phyloP scores from a whole-genome alignment of 192 early-diverging fungal species.

The Mortierella antarctica region DNA sequence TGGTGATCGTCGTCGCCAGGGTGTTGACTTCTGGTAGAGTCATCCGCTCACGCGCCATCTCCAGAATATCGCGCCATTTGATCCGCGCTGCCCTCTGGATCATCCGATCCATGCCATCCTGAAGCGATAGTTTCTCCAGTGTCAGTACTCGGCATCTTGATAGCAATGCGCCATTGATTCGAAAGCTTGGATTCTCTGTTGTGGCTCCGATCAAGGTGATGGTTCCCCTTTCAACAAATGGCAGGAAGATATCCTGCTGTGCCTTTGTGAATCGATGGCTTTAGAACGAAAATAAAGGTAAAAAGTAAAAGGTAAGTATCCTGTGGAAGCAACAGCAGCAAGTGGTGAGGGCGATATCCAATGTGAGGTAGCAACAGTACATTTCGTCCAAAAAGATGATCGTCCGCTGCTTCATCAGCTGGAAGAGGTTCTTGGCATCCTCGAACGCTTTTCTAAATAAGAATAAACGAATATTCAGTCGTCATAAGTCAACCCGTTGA shows the following conservation, averaged over 20 bases:
- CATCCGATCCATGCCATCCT: slow-evolving; percentile 70
- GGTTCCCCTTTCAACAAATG: slow-evolving; percentile 79
- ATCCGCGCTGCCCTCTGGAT: slow-evolving; percentile 66
- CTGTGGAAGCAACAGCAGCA: background rate
- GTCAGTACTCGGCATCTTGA: slow-evolving; percentile 84
- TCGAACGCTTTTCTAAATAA: slow-evolving; percentile 70
- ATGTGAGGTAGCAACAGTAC: slow-evolving; percentile 4
- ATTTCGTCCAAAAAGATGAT: slow-evolving; percentile 92
- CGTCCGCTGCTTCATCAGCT: slow-evolving; percentile 67
- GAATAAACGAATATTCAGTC: background rate
- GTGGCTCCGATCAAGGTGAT: slow-evolving; percentile 78
- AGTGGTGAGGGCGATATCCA: too few relatives aligned
- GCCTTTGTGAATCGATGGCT: slow-evolving; percentile 88
- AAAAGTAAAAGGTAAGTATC: background rate
- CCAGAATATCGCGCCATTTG: slow-evolving; percentile 57
- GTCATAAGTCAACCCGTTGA: background rate
- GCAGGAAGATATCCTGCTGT: slow-evolving; percentile 90
- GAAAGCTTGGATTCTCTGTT: slow-evolving; percentile 88
- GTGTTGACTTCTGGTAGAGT: slow-evolving; percentile 5
- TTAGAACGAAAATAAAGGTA: background rate
- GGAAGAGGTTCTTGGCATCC: slow-evolving; percentile 68
- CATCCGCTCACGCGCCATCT: slow-evolving; percentile 33
- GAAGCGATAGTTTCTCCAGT: slow-evolving; percentile 69
- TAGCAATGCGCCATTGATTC: slow-evolving; percentile 83
- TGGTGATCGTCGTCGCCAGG: background rate